These are phyloP conservation scores for Aspergillus sp. DNA, from an alignment of 2,329 filamentous ascomycete genomes.

Conservation along the genomic window DNA sequence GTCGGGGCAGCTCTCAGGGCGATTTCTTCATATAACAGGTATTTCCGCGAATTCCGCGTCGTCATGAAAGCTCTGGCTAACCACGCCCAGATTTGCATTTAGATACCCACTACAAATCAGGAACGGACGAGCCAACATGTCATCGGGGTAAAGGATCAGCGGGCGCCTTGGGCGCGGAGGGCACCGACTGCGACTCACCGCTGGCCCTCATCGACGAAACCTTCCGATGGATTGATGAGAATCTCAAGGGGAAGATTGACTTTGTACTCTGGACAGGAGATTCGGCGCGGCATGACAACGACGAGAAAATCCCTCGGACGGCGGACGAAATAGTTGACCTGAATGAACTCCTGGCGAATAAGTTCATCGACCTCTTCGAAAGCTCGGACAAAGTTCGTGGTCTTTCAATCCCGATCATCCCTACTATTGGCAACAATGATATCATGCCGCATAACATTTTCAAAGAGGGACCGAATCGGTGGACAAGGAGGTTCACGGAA, in stretches of 20 bases:
- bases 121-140: slow-evolving; percentile 71
- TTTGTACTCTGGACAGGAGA: slow-evolving; percentile 95
- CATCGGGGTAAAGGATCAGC: slow-evolving; percentile 76
- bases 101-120: slow-evolving; percentile 79
- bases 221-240: slow-evolving; percentile 79
- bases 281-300: slow-evolving; percentile 84
- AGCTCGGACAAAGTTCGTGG: slow-evolving; percentile 55
- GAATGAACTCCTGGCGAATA: slow-evolving; percentile 73
- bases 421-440: slow-evolving; percentile 95
- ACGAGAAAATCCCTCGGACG: slow-evolving; percentile 75
- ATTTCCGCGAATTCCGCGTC: slow-evolving; percentile 32
- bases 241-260: slow-evolving; percentile 76
- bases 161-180: slow-evolving; percentile 80
- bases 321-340: slow-evolving; percentile 72
- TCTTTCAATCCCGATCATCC: slow-evolving; percentile 75
- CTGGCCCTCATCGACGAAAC: slow-evolving; percentile 79
- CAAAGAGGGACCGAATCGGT: slow-evolving; percentile 77
- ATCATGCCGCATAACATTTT: slow-evolving; percentile 97
- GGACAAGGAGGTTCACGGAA: slow-evolving; percentile 73
- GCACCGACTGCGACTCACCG: slow-evolving; percentile 85
- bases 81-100: slow-evolving; percentile 77
- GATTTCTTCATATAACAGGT: slow-evolving; percentile 41
- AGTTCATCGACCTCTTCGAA: slow-evolving; percentile 73
- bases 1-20: slow-evolving; percentile 27
- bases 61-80: background rate